These are phyloP conservation scores for Cercophora sp. DNA, from an alignment of 495 filamentous ascomycete genomes.

Conservation along the genomic window DNA sequence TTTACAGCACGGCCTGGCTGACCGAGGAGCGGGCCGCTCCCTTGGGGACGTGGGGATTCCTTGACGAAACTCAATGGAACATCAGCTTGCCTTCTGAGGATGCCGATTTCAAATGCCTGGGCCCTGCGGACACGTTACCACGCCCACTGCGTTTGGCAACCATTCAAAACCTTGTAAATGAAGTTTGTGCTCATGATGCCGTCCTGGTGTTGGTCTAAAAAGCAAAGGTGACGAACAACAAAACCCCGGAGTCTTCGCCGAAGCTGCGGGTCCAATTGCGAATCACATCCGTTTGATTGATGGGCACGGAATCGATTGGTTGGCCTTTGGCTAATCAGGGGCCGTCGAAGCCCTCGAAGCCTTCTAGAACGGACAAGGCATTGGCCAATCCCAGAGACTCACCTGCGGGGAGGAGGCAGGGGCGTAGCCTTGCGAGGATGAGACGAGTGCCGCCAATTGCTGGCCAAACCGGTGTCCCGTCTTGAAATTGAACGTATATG, in stretches of 20 bases:
- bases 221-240: not conserved
- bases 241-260: not conserved
- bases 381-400: conserved; percentile 7
- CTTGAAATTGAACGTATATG: conserved; percentile 8
- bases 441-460: too few species aligned
- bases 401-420: not conserved
- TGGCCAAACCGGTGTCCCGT: not conserved
- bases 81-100: too few species aligned
- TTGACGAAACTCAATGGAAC: too few species aligned
- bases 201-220: not conserved
- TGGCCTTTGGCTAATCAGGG: conserved; percentile 9
- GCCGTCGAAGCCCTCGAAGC: not conserved
- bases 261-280: not conserved
- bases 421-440: too few species aligned
- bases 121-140: too few species aligned
- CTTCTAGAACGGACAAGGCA: conserved; percentile 13
- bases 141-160: too few species aligned
- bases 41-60: too few species aligned
- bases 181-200: too few species aligned
- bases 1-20: conserved; percentile 9
- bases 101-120: too few species aligned
- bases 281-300: not conserved
- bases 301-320: not conserved
- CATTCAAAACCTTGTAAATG: too few species aligned
- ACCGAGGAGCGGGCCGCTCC: conserved; percentile 29